Conservation (phyloP, 257 asterid genomes). For the Rauvolfia tetraphylla region DNA sequence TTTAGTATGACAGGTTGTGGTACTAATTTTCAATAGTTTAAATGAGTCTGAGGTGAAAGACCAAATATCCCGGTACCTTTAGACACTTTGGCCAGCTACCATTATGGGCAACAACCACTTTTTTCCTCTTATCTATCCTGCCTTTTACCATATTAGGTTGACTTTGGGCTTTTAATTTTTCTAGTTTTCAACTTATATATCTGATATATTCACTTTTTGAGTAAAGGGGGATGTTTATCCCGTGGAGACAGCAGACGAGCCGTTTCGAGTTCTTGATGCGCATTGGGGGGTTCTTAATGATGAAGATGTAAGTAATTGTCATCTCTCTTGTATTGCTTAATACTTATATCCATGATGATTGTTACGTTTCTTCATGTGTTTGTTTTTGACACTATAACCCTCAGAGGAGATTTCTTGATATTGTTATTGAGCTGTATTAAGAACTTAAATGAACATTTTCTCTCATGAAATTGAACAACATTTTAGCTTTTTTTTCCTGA, state of each 20-base stretch:
- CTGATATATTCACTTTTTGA: constrained; percentile 20
- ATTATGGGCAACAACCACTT: background rate
- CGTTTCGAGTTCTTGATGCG: constrained; percentile 90
- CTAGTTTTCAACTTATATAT: background rate
- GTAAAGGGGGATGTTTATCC: constrained; percentile 98
- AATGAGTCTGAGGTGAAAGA: background rate
- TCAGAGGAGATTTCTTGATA: background rate
- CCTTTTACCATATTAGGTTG: background rate
- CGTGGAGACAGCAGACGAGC: constrained; percentile 56
- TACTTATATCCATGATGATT: constrained; percentile 11
- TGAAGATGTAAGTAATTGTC: constrained; percentile 65
- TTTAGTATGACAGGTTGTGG: background rate
- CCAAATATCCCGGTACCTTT: background rate
- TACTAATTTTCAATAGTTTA: background rate
- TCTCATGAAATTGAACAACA: background rate
- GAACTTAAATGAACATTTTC: background rate
- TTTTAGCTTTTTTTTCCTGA: background rate
- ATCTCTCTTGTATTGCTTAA: constrained; percentile 1
- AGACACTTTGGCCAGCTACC: background rate
- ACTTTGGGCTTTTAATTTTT: background rate
- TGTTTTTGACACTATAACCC: background rate
- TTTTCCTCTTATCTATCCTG: background rate
- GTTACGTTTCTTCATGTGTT: background rate
- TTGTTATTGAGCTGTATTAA: background rate
- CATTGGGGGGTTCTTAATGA: constrained; percentile 97